Evolutionary conservation across 2,329 filamentous ascomycete genomes (phyloP), one percentile per base, ranked within the genome.

Genomic region (Fusarium sp.): DNA sequence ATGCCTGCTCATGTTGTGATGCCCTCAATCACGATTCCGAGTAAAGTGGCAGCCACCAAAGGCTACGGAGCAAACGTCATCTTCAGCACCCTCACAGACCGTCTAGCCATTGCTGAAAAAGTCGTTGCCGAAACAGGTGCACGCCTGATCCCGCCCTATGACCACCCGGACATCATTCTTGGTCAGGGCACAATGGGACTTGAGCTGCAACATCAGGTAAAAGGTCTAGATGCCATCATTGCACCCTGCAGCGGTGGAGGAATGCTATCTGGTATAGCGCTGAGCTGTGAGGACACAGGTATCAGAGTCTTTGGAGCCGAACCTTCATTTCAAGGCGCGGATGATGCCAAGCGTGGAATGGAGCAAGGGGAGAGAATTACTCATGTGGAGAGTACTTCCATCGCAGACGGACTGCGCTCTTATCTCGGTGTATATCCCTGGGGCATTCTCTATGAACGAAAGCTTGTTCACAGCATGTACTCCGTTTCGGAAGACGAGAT

Each of bases 1-100:
- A 55, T 55, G 23, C 52, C 52, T 30, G 43, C 52, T 7, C 43
- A 55, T 15, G 52, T 55, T 2, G 52, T 55, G 8, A 55, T 55
- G 52, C 52, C 52, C 5, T 55, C 52, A 13, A 49, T 55, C 7
- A 55, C 52, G 0, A 55, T 55, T 1, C 52, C 43, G 1, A 55
- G 44, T 15, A 55, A 55, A 15, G 52, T 55, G 3, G 52, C 52
- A 30, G 52, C 52, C 9, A 55, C 52, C 1, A 39, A 55, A 19
- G 32, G 52, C 4, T 55, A 55, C 2, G 52, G 52, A 14, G 52
- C 52, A 11, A 55, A 49, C 4, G 32, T 55, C 0, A 49, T 55
- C 11, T 55, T 55, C 43, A 55, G 52, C 7, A 49, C 23, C 20
- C 22, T 55, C 4, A 55, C 43, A 7, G 52, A 55, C 25, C 32